Base-by-base conservation (phyloP, 176 grass and related monocot genomes). In the Oryza longistaminata region DNA sequence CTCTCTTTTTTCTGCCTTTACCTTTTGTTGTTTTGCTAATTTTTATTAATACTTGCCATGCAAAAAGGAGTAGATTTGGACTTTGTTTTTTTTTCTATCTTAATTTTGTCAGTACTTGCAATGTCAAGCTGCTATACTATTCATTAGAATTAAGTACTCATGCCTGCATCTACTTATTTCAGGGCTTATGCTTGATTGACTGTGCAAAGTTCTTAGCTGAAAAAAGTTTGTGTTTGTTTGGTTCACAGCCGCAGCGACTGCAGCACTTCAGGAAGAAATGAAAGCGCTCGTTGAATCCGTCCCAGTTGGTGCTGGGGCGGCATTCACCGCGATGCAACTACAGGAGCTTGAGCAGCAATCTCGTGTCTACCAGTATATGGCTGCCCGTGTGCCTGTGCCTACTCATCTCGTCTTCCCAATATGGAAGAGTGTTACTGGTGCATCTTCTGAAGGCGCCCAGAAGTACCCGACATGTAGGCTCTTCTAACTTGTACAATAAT, bases 321-420 rank as follows among this genome's bases (percentile, higher is more conserved):
- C 82, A 44, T 96, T 99, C 90, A 89, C 85, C 64, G 89, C 94
- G 3, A 88, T 92, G 67, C 97, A 99, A 81, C 86, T 96, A 66
- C 97, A 99, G 82, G 97, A 99, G 79, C 86, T 99, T 52, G 97
- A 99, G 78, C 97, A 96, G 82, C 97, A 99, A 73, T 93, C 97
- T 37, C 86, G 94, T 55, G 91, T 99, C 33, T 96, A 94, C 85
- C 93, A 92, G 64, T 99, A 99, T 88, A 94, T 99, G 97, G 83
- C 90, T 77, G 93, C 93, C 6, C 88, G 88, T 75, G 91, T 99
- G 55, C 97, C 97, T 21, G 93, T 99, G 66, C 97, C 97, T 39
- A 90, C 91, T 17, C 97, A 99, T 72, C 97, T 99, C 46, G 88
- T 99, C 70, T 91, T 96, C 79, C 97, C 97, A 27, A 92, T 99